Conservation (phyloP, 2,329 filamentous ascomycete species). For the Dactylellina parvicollis region DNA sequence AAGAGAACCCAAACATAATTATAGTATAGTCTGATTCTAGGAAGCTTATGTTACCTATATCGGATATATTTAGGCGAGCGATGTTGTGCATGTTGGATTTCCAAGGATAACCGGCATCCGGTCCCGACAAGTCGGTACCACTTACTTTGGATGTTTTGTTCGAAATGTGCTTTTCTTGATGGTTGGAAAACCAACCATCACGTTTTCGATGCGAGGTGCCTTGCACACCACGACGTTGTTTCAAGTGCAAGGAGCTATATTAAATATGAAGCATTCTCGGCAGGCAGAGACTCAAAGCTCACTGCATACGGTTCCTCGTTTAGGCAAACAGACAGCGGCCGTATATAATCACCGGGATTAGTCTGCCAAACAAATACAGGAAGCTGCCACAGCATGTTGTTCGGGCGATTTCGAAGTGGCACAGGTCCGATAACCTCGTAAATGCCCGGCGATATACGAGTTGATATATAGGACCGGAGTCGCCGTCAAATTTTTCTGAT, state of each 20-base stretch:
- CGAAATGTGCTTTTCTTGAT: neutral
- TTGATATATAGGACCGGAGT: neutral
- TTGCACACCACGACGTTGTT: no score
- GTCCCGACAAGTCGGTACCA: conserved; percentile 8
- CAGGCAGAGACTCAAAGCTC: no score
- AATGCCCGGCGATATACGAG: neutral
- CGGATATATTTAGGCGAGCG: neutral
- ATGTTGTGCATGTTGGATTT: conserved; percentile 34
- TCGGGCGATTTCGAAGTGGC: neutral
- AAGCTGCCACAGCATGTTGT: no score
- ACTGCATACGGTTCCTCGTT: no score
- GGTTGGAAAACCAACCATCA: neutral
- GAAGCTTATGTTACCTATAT: conserved; percentile 1
- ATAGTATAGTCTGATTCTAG: no score
- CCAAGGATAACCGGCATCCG: conserved; percentile 17
- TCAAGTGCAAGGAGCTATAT: no score
- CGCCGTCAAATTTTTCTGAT: neutral
- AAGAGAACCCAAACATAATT: no score
- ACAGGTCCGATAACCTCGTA: neutral
- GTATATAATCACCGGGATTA: no score
- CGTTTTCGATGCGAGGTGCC: no score
- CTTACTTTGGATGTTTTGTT: neutral
- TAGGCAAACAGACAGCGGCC: no score
- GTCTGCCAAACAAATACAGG: no score
- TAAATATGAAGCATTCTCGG: no score